A percentile compares a stretch with the other conserved stretches of the same genome.
phyloP scores from a whole-genome alignment of 768 basidiomycete species.

The Royoungia palumana region DNA sequence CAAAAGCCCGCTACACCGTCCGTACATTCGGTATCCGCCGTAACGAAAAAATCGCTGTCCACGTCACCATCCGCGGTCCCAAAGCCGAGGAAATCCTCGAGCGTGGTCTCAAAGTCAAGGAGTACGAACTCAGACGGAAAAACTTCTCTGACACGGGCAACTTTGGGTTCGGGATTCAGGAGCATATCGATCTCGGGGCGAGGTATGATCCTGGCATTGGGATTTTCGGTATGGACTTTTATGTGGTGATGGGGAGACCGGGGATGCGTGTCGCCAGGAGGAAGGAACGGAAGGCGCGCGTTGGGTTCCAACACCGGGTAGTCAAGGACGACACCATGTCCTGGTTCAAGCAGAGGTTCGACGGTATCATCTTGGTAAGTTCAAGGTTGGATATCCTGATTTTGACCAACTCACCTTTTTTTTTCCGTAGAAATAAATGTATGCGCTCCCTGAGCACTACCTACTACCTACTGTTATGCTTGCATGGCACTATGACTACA shows the following conservation, averaged over 20 bases:
- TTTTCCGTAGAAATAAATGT: conserved; percentile 28
- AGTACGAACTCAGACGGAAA: conserved; percentile 95
- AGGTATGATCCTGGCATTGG: conserved; percentile 98
- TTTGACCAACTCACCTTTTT: neutral
- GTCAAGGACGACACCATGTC: conserved; percentile 95
- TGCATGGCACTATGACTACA: conserved; percentile 27
- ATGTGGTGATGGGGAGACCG: conserved; percentile 94
- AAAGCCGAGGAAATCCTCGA: conserved; percentile 99
- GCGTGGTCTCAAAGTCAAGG: conserved; percentile 99
- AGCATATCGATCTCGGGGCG: conserved; percentile 98
- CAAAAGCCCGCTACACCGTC: conserved; percentile 99
- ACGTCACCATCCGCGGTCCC: conserved; percentile 98
- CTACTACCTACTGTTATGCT: no score
- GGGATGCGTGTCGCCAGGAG: conserved; percentile 88
- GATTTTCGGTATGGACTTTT: conserved; percentile 99
- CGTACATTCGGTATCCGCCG: conserved; percentile 98
- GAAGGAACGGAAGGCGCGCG: conserved; percentile 81
- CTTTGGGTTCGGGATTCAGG: conserved; percentile 99
- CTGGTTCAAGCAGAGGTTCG: conserved; percentile 99
- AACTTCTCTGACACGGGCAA: conserved; percentile 99
- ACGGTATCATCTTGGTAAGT: conserved; percentile 91
- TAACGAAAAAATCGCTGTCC: conserved; percentile 99
- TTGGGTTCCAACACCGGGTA: conserved; percentile 88
- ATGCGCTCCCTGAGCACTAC: conserved; percentile 4
- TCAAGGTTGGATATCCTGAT: neutral